Conservation (phyloP, 352 stramenopile species). For the Albugo candida region DNA sequence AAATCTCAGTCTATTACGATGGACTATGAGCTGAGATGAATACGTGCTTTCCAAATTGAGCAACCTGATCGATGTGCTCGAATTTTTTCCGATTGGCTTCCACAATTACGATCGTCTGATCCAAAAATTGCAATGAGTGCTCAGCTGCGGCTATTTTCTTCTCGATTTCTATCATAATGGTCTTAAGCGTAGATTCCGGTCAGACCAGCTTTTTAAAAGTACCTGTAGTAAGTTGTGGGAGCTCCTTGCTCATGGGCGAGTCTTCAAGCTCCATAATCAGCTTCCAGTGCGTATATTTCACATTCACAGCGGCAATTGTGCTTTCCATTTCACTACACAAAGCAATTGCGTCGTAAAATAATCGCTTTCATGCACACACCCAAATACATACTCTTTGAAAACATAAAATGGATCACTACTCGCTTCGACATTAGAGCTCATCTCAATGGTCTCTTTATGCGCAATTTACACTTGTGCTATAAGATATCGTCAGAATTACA, state of each 20-base stretch:
- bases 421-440: conserved; percentile 5
- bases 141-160: conserved; percentile 27
- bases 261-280: conserved; percentile 22
- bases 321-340: conserved; percentile 38
- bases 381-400: conserved; percentile 47
- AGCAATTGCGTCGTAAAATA: not conserved
- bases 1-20: conserved; percentile 22
- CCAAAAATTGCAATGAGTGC: conserved; percentile 62
- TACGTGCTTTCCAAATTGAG: not conserved
- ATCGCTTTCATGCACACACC: not conserved
- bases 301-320: conserved; percentile 52
- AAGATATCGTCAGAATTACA: too few relatives aligned
- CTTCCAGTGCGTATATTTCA: conserved; percentile 52
- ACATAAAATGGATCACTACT: conserved; percentile 67
- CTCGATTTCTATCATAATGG: conserved; percentile 26
- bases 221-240: conserved; percentile 36
- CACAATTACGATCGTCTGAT: conserved; percentile 69
- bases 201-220: not conserved
- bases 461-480: too few relatives aligned
- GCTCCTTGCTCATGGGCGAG: conserved; percentile 17
- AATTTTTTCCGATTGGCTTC: conserved; percentile 63
- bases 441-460: too few relatives aligned
- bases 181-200: too few relatives aligned
- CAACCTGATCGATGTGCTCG: conserved; percentile 38
- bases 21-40: not conserved